Conservation (phyloP, 2,329 filamentous ascomycete genomes). For the Venturiaceae sp. region DNA sequence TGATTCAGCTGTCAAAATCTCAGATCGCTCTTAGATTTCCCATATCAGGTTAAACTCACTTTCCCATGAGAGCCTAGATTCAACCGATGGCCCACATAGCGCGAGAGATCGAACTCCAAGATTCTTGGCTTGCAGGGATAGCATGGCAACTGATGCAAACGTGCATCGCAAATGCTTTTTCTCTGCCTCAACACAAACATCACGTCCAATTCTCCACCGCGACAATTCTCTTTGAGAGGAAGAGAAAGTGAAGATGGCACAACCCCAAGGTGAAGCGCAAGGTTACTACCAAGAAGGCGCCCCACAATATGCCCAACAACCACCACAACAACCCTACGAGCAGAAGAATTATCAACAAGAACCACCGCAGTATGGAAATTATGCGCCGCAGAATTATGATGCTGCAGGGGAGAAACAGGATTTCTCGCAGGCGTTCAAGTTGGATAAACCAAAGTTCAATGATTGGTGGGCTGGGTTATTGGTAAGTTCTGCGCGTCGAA, state of each 20-base stretch:
- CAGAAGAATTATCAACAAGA: slow-evolving; percentile 1
- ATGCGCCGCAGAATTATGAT: slow-evolving; percentile 15
- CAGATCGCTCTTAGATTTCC: neutral
- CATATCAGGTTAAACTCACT: neutral
- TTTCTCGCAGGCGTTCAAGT: slow-evolving; percentile 75
- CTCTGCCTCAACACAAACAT: neutral
- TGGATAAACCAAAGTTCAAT: slow-evolving; percentile 79
- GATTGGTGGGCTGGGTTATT: slow-evolving; percentile 83
- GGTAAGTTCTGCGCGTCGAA: slow-evolving; percentile 29
- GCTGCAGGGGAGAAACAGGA: slow-evolving; percentile 34
- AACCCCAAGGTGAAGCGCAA: neutral
- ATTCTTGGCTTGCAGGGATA: neutral
- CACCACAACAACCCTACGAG: neutral
- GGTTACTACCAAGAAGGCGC: slow-evolving; percentile 7
- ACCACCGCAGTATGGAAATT: slow-evolving; percentile 12
- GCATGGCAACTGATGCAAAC: neutral
- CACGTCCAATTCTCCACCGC: neutral
- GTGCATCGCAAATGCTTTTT: neutral
- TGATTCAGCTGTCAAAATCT: neutral
- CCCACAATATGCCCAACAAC: neutral
- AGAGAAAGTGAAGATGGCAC: neutral
- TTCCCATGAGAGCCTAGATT: neutral
- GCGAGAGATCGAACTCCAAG: neutral
- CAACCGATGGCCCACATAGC: neutral
- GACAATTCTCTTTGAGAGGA: neutral